These are phyloP conservation scores for Eucalyptus victrix DNA, from an alignment of 345 rosid species.

Conservation along the genomic window DNA sequence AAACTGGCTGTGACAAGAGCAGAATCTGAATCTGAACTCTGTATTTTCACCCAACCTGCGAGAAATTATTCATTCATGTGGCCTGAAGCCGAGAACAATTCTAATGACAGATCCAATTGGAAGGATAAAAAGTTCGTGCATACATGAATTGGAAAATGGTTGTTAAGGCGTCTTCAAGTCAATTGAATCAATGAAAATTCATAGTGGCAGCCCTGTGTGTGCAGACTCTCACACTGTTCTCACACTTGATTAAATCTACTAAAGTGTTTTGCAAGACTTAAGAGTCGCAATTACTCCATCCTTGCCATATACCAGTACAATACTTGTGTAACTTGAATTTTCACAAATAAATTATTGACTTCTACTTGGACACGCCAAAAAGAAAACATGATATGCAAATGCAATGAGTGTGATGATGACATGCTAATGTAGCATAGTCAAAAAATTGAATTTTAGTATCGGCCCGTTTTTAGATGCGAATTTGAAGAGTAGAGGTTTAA, in stretches of 20 bases:
- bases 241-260: neutral
- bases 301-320: neutral
- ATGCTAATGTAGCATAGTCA: neutral
- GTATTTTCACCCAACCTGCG: constrained; percentile 62
- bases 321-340: neutral
- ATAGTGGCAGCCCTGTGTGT: neutral
- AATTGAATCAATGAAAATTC: neutral
- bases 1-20: constrained; percentile 55
- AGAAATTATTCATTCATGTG: neutral
- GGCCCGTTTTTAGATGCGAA: neutral
- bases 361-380: neutral
- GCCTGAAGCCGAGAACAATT: neutral
- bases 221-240: neutral
- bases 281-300: neutral
- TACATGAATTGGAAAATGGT: neutral
- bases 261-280: neutral
- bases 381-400: neutral
- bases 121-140: neutral
- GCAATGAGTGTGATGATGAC: neutral
- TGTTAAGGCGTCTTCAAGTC: neutral
- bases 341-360: neutral
- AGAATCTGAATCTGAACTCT: constrained; percentile 33
- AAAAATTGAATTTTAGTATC: neutral
- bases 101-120: neutral
- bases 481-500: neutral